phyloP scores from a whole-genome alignment of 2,329 filamentous ascomycete genomes.

The Pseudocercospora vitis region DNA sequence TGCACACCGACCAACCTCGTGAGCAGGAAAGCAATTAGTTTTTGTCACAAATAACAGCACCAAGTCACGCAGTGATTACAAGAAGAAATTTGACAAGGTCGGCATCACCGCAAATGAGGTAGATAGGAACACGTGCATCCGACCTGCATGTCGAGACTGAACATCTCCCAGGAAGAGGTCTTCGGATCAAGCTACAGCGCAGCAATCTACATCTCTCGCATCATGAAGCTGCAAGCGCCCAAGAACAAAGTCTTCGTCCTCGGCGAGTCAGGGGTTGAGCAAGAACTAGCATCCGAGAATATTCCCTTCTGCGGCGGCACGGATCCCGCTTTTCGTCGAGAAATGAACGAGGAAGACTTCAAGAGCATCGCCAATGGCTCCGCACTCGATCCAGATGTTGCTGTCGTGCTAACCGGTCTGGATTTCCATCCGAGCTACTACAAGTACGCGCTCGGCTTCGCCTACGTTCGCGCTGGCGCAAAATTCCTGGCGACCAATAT shows the following conservation, averaged over 20 bases:
- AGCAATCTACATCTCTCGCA: slow-evolving; percentile 91
- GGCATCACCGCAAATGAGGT: slow-evolving; percentile 74
- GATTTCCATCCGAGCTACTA: slow-evolving; percentile 96
- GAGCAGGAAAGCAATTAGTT: slow-evolving; percentile 78
- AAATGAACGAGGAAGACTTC: slow-evolving; percentile 80
- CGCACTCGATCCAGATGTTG: slow-evolving; percentile 83
- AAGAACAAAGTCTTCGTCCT: slow-evolving; percentile 94
- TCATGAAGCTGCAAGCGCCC: slow-evolving; percentile 72
- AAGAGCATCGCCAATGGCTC: slow-evolving; percentile 68
- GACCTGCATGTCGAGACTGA: neutral
- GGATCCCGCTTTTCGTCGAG: slow-evolving; percentile 72
- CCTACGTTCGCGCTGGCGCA: slow-evolving; percentile 81
- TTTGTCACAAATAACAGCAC: slow-evolving; percentile 99
- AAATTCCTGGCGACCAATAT: slow-evolving; percentile 90
- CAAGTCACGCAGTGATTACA: slow-evolving; percentile 89
- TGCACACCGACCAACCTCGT: neutral
- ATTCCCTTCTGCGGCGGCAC: slow-evolving; percentile 83
- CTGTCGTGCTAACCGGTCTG: slow-evolving; percentile 81
- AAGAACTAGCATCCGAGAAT: slow-evolving; percentile 77
- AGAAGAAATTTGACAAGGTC: slow-evolving; percentile 80
- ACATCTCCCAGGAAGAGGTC: slow-evolving; percentile 70
- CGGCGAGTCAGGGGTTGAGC: slow-evolving; percentile 87
- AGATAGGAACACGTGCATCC: slow-evolving; percentile 17
- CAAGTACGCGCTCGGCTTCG: slow-evolving; percentile 79
- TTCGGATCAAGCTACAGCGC: slow-evolving; percentile 95